A percentile compares a stretch with the other conserved stretches of the same genome.
phyloP scores from a whole-genome alignment of 2,329 filamentous ascomycete species.

The Penicillium sp. region DNA sequence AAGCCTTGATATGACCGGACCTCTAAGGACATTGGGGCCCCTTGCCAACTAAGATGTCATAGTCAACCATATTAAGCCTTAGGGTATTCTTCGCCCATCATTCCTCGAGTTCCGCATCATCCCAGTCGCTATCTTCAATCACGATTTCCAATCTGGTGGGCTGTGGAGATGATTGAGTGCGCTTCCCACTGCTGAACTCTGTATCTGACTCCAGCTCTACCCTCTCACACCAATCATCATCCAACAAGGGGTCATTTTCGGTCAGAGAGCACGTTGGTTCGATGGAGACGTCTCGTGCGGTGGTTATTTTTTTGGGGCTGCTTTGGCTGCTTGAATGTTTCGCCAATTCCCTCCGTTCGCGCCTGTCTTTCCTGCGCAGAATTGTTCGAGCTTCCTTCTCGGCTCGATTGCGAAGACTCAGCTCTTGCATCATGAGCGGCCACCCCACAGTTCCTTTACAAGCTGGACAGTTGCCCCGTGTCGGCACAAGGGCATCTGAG shows the following conservation, averaged over 20 bases:
- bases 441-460: constrained; percentile 67
- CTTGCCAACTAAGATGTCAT: constrained; percentile 22
- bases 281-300: constrained; percentile 5
- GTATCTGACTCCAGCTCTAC: constrained; percentile 29
- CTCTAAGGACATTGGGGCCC: constrained; percentile 36
- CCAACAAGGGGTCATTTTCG: constrained; percentile 26
- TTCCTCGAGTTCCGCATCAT: constrained; percentile 48
- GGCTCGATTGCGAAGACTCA: constrained; percentile 72
- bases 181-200: constrained; percentile 15
- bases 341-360: constrained; percentile 26
- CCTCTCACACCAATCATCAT: constrained; percentile 36
- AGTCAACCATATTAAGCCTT: not conserved
- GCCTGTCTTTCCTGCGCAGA: constrained; percentile 59
- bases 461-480: constrained; percentile 67
- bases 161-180: constrained; percentile 8
- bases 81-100: constrained; percentile 18
- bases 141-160: constrained; percentile 40
- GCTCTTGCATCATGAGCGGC: constrained; percentile 77
- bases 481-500: constrained; percentile 60
- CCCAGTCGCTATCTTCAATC: constrained; percentile 59
- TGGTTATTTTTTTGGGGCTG: not conserved
- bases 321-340: not conserved
- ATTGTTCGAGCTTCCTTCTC: constrained; percentile 65
- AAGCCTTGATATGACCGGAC: constrained; percentile 33
- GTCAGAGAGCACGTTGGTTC: constrained; percentile 17